These are phyloP conservation scores for Penstemon barbatus DNA, from an alignment of 257 asterid genomes.

Conservation along the genomic window DNA sequence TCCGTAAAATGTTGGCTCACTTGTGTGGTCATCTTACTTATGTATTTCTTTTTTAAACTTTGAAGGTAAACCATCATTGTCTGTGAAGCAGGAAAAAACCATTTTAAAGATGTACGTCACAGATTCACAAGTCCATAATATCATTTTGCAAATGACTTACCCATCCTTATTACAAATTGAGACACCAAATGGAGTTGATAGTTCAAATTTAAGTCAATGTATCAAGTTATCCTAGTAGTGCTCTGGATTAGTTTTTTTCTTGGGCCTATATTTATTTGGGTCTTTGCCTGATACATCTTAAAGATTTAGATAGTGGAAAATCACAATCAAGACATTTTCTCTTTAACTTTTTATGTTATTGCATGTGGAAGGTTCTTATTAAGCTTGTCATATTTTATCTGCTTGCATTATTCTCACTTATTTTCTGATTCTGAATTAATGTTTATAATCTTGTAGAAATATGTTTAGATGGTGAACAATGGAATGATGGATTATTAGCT, in stretches of 20 bases:
- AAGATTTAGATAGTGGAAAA: too few species aligned
- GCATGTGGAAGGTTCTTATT: slow-evolving; percentile 7
- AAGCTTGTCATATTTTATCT: slow-evolving; percentile 21
- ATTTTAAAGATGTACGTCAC: background rate
- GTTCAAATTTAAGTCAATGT: too few species aligned
- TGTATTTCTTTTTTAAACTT: background rate
- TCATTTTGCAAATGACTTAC: background rate
- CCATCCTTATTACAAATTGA: too few species aligned
- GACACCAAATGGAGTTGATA: too few species aligned
- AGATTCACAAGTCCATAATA: background rate
- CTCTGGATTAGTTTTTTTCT: too few species aligned
- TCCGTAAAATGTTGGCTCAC: slow-evolving; percentile 16
- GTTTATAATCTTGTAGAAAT: slow-evolving; percentile 60
- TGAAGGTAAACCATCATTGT: background rate
- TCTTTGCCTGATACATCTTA: too few species aligned
- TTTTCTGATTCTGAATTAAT: slow-evolving; percentile 30
- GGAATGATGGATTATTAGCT: slow-evolving; percentile 98
- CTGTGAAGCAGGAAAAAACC: background rate
- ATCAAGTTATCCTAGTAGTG: too few species aligned
- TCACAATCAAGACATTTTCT: slow-evolving; percentile 1
- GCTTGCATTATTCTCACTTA: background rate
- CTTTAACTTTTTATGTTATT: background rate
- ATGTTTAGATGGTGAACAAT: slow-evolving; percentile 86
- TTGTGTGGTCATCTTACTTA: background rate
- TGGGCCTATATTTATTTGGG: too few species aligned